Evolutionary conservation across 1,139 yeast genomes (phyloP), one percentile per base, ranked within the genome.

Genomic region (Scheffersomyces quercinus): DNA sequence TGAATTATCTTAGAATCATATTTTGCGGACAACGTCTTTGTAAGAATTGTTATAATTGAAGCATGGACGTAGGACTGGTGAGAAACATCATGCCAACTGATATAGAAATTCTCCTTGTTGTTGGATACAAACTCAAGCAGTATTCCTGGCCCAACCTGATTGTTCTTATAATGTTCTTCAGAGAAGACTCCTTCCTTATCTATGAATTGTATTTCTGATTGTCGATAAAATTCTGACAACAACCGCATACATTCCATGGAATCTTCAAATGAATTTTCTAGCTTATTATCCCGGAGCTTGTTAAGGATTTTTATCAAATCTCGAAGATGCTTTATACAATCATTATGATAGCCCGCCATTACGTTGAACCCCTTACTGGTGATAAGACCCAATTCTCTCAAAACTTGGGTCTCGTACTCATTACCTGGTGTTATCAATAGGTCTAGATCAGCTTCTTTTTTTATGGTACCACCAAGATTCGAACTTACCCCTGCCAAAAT

Each of bases 1-100:
- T 62, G 68, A 13, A 75, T 62, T 46, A 72, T 67, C n/a, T 70
- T 64, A 41, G 70, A 56, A 28, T 57, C 68, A 49, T 67, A 71
- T 1, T 78, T 49, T 31, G 70, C 59, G 12, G 62, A 58, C 43
- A 72, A 64, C 39, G 68, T 65, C 40, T 60, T 61, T 20, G 58
- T 55, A 28, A 57, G 39, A 8, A 57, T 46, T 9, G 55, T 47
- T 24, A 52, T 44, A 15, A 46, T 39, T 1, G 56, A 56, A 0
- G 58, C 60, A 26, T 48, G 41, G 13, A 49, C 44, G 36, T 51
- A 52, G 8, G 51, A 37, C 38, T 55, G 55, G 20, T 55, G 61
- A 8, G 56, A 50, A 3, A 48, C 39, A 32, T 57, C 58, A 52
- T 53, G 53, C 61, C 61, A 57, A 28, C 50, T 45, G 29, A 56